phyloP scores from a whole-genome alignment of 176 grass and related monocot species.

The Saccharum officinarum region DNA sequence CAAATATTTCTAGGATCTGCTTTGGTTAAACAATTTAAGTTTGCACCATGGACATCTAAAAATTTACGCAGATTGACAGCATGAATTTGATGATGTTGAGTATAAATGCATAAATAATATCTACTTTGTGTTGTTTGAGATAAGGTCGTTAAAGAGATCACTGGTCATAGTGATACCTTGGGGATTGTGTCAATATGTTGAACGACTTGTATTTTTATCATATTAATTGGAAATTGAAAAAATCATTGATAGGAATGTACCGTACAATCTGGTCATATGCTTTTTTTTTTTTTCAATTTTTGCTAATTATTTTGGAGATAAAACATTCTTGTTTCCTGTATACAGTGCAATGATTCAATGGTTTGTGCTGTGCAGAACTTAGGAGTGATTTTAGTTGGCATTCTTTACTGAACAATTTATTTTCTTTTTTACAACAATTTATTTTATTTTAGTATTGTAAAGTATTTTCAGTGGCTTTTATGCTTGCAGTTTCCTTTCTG shows the following conservation, averaged over 20 bases:
- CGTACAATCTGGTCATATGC: background rate
- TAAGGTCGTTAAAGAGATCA: background rate
- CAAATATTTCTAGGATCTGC: background rate
- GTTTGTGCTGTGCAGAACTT: background rate
- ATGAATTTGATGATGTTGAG: background rate
- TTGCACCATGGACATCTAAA: background rate
- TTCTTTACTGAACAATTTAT: background rate
- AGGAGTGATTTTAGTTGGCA: background rate
- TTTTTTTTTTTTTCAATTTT: too few species aligned
- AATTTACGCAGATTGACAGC: background rate
- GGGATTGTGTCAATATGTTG: background rate
- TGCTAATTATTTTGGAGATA: background rate
- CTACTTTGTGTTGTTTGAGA: background rate
- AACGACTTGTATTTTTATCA: background rate
- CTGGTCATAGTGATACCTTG: background rate
- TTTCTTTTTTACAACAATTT: background rate
- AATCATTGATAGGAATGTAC: background rate
- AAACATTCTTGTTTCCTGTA: background rate
- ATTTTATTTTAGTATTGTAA: too few species aligned
- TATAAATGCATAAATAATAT: background rate
- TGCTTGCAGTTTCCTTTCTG: background rate
- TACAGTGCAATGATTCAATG: background rate
- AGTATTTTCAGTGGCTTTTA: background rate
- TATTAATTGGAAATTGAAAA: background rate
- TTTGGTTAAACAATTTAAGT: background rate